Evolutionary conservation across 352 stramenopile genomes (phyloP).

Genomic region (Phytophthora pluvialis): DNA sequence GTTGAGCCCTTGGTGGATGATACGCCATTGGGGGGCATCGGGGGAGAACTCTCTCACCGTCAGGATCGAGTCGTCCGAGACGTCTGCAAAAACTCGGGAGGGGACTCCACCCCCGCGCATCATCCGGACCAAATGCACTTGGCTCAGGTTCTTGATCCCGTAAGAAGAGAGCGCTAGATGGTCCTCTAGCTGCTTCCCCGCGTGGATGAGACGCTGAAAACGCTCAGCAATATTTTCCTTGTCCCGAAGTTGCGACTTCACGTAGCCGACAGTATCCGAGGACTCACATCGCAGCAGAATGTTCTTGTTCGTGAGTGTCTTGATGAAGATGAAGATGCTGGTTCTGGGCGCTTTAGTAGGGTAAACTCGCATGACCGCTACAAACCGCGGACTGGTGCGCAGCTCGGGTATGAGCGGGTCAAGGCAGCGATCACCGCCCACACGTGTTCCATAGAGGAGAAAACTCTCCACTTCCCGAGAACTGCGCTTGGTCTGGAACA

Average conservation of each 20-base stretch:
- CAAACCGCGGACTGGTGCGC: slow-evolving; percentile 5
- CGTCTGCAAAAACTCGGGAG: slow-evolving; percentile 2
- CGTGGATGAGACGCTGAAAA: slow-evolving; percentile 14
- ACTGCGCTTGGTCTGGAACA: neutral
- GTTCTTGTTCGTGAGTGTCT: slow-evolving; percentile 2
- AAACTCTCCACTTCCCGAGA: slow-evolving; percentile 2
- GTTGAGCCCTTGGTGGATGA: slow-evolving; percentile 28
- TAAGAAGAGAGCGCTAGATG: slow-evolving; percentile 9
- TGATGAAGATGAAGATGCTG: slow-evolving; percentile 1
- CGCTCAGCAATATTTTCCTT: slow-evolving; percentile 6
- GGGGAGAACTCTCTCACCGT: neutral
- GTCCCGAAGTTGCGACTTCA: slow-evolving; percentile 16
- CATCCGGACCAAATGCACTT: neutral
- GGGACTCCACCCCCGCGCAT: slow-evolving; percentile 1
- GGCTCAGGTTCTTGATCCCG: slow-evolving; percentile 2
- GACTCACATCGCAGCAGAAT: neutral
- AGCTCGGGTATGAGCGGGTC: slow-evolving; percentile 18
- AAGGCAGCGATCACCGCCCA: neutral
- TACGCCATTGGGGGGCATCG: slow-evolving; percentile 18
- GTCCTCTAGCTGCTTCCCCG: slow-evolving; percentile 14
- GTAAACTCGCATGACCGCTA: slow-evolving; percentile 6
- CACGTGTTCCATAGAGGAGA: neutral
- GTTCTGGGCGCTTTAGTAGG: neutral
- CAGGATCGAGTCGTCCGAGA: slow-evolving; percentile 12
- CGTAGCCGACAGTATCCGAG: neutral